Conservation (phyloP, 768 basidiomycete genomes). For the Coprinopsis strossmayeri region DNA sequence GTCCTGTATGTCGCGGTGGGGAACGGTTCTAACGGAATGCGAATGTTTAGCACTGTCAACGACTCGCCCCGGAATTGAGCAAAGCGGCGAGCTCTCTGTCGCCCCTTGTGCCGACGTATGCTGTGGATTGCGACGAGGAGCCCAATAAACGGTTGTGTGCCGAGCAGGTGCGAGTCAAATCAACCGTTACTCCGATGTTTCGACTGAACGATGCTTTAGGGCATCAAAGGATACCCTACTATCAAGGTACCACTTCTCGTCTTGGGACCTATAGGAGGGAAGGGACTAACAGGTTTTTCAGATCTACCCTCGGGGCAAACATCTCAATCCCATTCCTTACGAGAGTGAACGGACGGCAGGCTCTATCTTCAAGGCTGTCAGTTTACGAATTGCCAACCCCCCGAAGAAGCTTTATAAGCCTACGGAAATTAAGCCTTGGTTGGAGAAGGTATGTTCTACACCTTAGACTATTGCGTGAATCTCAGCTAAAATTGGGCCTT, state of each 20-base stretch:
- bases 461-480: not conserved
- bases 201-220: conserved; percentile 26
- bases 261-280: not conserved
- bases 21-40: not conserved
- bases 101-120: conserved; percentile 83
- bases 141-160: conserved; percentile 78
- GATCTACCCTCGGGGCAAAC: conserved; percentile 74
- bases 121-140: conserved; percentile 87
- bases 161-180: conserved; percentile 33
- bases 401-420: conserved; percentile 53
- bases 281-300: conserved; percentile 17
- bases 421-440: conserved; percentile 60
- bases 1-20: conserved; percentile 18
- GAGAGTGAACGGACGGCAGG: conserved; percentile 68
- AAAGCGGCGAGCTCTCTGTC: conserved; percentile 73
- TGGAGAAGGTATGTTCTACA: conserved; percentile 48
- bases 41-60: conserved; percentile 69
- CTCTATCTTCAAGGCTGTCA: conserved; percentile 70
- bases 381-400: conserved; percentile 65
- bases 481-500: not conserved
- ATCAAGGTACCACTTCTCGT: conserved; percentile 51
- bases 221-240: conserved; percentile 89
- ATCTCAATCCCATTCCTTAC: conserved; percentile 56
- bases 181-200: too few species aligned
- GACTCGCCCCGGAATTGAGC: conserved; percentile 78